Evolutionary conservation across 176 grass and related monocot species (phyloP), one percentile per base, ranked within the genome.

Genomic region (Oropetium thomaeum): DNA sequence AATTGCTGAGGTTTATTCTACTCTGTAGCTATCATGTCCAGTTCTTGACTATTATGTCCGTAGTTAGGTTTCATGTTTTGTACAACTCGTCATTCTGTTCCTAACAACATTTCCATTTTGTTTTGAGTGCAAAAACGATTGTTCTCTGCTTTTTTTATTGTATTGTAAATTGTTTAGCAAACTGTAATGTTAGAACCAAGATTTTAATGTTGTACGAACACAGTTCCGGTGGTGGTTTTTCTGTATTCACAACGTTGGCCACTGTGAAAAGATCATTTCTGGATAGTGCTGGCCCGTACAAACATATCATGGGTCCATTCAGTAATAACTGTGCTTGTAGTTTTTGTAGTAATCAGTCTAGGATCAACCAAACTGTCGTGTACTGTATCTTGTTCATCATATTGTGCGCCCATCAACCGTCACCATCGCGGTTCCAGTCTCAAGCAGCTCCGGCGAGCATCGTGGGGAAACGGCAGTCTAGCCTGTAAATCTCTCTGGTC

Each of bases 61-160:
- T 52, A 52, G 49, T 52, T 32, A 47, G 22, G 17, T 31, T 69
- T 70, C 28, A 10, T 32, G 30, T 32, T 19, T 49, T 49, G 3
- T 2, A 49, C 8, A 13, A 45, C 41, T 43, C 2, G 11, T 22
- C 7, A 15, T 4, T 52, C 3, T 54, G 13, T 52, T 83, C 11
- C 53, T 84, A 84, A 25, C 58, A 77, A 61, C 43, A 53, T 17
- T 58, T 76, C 17, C 11, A 42, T 42, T 53, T 34, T 25, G 33
- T 32, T 53, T 53, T 26, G 73, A 40, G 25, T 55, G 8, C 57
- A 53, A 43, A 19, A 53, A 1, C 0, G 57, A 26, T 64, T 78
- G 58, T 28, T 55, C 47, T 34, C 31, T 45, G 65, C 37, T 37
- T 40, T 62, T n/a, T 33, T 66, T 23, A n/a, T 67, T 67, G 34